Base-by-base conservation (phyloP, 2,329 filamentous ascomycete genomes). In the Aspergillus bombycis region DNA sequence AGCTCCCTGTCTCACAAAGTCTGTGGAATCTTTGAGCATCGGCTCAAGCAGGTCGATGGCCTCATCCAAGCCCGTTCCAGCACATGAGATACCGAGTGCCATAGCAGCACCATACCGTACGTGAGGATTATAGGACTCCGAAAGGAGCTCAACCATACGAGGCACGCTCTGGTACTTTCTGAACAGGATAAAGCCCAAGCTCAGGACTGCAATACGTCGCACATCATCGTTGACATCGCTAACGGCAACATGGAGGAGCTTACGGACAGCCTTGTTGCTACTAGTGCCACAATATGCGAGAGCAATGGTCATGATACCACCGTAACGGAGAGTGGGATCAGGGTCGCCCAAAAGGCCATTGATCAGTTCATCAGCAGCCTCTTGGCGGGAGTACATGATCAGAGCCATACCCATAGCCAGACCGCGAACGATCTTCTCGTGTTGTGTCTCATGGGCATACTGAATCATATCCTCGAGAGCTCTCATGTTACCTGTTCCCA, bases 211-310 rank as follows among this genome's bases (percentile, higher is more conserved):
- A 66, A 96, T 93, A 72, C 95, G 89, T 70, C 95, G 92, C 41
- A 99, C 95, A 77, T 99, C 95, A 72, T 99, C 95, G 73, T 94
- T 98, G 68, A 98, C 95, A 80, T 99, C 95, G 77, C 94, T 98
- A 68, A 99, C 96, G 62, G 95, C 95, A 65, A 95, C 92, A 76
- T 99, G 95, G 12, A 99, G 88, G 34, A 99, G 86, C 80, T 95
- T 96, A 60, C 96, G 91, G 57, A 99, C 95, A 28, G 96, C 95
- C 84, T 98, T 98, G 85, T 99, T 99, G 86, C 94, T 97, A 69
- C 94, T 92, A 46, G 92, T 97, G 62, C 95, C 95, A 75, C 94
- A 97, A 82, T 99, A 99, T 21, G 95, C 95, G 76, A 99, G 85
- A 58, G 95, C 95, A 62, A 99, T 92, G n/a, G 95, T 97, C 88